Evolutionary conservation across 805 yeast species (phyloP).

Genomic region (Candida verbasci): DNA sequence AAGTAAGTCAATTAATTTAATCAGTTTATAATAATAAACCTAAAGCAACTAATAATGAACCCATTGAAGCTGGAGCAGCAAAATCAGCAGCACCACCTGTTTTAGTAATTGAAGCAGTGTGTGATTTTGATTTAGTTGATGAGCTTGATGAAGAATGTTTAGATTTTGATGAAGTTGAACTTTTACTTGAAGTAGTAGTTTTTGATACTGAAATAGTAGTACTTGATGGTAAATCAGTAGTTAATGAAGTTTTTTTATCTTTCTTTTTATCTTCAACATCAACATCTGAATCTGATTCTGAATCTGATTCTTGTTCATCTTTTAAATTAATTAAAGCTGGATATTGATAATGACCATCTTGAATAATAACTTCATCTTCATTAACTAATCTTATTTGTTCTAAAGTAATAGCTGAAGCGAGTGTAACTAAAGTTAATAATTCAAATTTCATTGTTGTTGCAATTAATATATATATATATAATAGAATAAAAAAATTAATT

Average conservation of each 20-base stretch:
- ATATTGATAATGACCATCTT: conserved; percentile 8
- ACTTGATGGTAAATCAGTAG: neutral
- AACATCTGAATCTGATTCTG: conserved; percentile 3
- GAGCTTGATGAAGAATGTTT: conserved; percentile 5
- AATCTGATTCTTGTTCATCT: conserved; percentile 3
- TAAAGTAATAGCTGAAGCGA: conserved; percentile 9
- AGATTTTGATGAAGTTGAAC: neutral
- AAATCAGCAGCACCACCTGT: conserved; percentile 11
- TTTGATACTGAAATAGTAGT: conserved; percentile 1
- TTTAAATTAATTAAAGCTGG: conserved; percentile 8
- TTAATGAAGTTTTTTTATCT: conserved; percentile 2
- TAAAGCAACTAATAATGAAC: conserved; percentile 9
- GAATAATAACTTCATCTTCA: conserved; percentile 8
- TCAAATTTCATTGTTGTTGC: conserved; percentile 10
- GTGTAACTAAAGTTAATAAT: conserved; percentile 4
- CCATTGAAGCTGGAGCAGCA: conserved; percentile 8
- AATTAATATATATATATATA: neutral
- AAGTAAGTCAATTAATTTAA: too few species aligned
- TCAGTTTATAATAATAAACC: conserved; percentile 11
- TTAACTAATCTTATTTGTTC: conserved; percentile 9
- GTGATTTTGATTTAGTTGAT: conserved; percentile 6
- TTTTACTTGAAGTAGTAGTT: conserved; percentile 3
- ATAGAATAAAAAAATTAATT: too few species aligned
- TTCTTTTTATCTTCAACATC: neutral
- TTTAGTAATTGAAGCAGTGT: conserved; percentile 11